These are phyloP conservation scores for Funneliformis caledonium DNA, from an alignment of 371 early-diverging fungal species.

Conservation along the genomic window DNA sequence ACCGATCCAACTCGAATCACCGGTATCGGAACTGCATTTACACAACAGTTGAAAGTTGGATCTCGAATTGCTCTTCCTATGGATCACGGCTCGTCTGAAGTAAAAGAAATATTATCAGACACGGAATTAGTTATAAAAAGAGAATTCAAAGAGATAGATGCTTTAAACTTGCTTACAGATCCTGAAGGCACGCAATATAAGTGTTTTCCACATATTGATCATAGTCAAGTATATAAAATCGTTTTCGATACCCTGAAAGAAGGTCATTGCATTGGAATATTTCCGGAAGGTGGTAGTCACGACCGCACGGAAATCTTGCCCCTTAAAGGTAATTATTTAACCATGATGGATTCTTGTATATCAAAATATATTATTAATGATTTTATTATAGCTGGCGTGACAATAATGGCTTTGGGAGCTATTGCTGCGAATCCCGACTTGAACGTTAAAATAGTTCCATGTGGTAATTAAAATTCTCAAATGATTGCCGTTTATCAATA, in stretches of 20 bases:
- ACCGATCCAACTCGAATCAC: conserved; percentile 66
- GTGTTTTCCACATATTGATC: conserved; percentile 87
- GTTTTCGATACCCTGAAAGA: conserved; percentile 78
- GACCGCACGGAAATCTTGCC: conserved; percentile 95
- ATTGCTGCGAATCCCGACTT: conserved; percentile 85
- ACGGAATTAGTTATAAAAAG: conserved; percentile 68
- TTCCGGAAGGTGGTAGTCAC: conserved; percentile 98
- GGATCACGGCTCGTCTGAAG: conserved; percentile 67
- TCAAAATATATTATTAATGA: conserved; percentile 17
- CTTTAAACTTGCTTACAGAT: conserved; percentile 61
- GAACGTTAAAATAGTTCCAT: conserved; percentile 93
- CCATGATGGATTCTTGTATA: background rate
- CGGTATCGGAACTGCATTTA: conserved; percentile 77
- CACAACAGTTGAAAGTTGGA: conserved; percentile 65
- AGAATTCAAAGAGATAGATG: conserved; percentile 70
- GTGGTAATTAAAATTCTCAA: conserved; percentile 52
- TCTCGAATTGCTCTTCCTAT: conserved; percentile 67
- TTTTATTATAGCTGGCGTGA: conserved; percentile 67
- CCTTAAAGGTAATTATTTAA: conserved; percentile 69
- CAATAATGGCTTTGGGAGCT: conserved; percentile 95
- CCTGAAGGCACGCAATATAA: conserved; percentile 72
- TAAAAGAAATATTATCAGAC: conserved; percentile 80
- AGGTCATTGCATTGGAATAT: conserved; percentile 91
- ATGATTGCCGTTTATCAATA: background rate
- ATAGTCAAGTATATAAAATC: conserved; percentile 78